These are phyloP conservation scores for Berberis vulgaris DNA, from an alignment of 164 flowering plant genomes.

Conservation along the genomic window DNA sequence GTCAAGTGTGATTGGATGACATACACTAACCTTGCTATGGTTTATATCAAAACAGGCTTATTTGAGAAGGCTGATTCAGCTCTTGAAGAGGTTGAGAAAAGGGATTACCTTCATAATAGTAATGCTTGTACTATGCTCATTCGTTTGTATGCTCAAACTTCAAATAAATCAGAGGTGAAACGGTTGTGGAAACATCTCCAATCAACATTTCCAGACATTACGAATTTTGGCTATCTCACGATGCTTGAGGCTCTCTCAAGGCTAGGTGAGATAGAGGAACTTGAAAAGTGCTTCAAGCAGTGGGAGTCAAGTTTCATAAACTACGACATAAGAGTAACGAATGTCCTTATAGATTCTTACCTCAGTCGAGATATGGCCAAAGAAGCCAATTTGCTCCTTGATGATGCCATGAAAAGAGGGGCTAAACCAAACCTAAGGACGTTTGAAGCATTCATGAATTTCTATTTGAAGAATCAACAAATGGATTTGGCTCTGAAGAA, in stretches of 20 bases:
- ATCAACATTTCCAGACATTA: conserved; percentile 14
- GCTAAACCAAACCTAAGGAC: conserved; percentile 15
- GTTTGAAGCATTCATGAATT: conserved; percentile 17
- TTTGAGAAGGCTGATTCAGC: conserved; percentile 20
- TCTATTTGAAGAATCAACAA: conserved; percentile 15
- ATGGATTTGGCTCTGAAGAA: background rate
- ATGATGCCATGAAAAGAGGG: conserved; percentile 11
- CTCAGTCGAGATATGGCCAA: conserved; percentile 22
- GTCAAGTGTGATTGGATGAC: conserved; percentile 12
- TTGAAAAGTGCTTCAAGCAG: conserved; percentile 24
- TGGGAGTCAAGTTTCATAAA: conserved; percentile 25
- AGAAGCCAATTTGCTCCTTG: conserved; percentile 21
- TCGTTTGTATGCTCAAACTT: conserved; percentile 20
- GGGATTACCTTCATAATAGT: conserved; percentile 10
- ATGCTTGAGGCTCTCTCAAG: conserved; percentile 27
- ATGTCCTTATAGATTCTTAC: conserved; percentile 25
- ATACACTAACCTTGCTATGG: conserved; percentile 23
- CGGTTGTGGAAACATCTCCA: conserved; percentile 30
- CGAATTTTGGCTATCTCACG: conserved; percentile 26
- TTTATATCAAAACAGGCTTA: conserved; percentile 22
- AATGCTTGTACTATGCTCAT: conserved; percentile 19
- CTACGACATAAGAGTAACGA: conserved; percentile 28
- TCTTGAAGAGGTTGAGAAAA: conserved; percentile 26
- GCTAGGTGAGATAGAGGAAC: conserved; percentile 21
- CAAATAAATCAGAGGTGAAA: conserved; percentile 21